These are phyloP conservation scores for Fusarium neocosmosporiellum DNA, from an alignment of 2,329 filamentous ascomycete species.

Conservation along the genomic window DNA sequence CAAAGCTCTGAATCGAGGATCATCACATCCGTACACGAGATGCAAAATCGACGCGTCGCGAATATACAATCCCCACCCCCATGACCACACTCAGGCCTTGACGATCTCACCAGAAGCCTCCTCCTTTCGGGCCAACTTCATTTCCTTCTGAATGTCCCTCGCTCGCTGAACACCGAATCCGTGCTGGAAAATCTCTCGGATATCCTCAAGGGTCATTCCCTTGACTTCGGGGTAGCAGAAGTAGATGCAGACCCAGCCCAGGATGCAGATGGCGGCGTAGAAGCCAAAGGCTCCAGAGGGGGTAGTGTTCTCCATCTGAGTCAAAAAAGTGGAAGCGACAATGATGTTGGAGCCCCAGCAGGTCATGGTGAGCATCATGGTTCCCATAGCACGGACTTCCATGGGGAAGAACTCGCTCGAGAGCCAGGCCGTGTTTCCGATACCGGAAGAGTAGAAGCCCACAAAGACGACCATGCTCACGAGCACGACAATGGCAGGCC, in stretches of 20 bases:
- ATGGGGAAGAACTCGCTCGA: constrained; percentile 59
- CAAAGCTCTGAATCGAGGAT: background rate
- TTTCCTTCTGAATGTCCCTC: constrained; percentile 51
- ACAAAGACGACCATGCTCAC: constrained; percentile 48
- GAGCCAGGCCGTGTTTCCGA: constrained; percentile 61
- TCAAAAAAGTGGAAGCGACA: constrained; percentile 61
- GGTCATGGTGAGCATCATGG: constrained; percentile 60
- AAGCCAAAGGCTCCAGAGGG: constrained; percentile 63
- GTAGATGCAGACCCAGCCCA: constrained; percentile 55
- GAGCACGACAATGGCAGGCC: constrained; percentile 55
- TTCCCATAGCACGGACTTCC: constrained; percentile 60
- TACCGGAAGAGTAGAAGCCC: constrained; percentile 54
- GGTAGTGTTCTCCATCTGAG: constrained; percentile 59
- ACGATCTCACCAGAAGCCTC: background rate
- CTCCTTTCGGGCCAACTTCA: constrained; percentile 29
- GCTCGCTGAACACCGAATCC: constrained; percentile 59
- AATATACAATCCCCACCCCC: background rate
- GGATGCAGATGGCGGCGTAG: constrained; percentile 60
- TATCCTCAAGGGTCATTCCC: constrained; percentile 65
- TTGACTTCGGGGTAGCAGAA: constrained; percentile 66
- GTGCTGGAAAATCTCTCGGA: constrained; percentile 61
- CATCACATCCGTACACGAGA: background rate
- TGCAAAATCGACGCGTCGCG: background rate
- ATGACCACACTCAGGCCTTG: constrained; percentile 17
- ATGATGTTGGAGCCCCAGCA: constrained; percentile 62